Conservation (phyloP, 192 early-diverging fungal genomes). For the Ambispora gerdemannii region DNA sequence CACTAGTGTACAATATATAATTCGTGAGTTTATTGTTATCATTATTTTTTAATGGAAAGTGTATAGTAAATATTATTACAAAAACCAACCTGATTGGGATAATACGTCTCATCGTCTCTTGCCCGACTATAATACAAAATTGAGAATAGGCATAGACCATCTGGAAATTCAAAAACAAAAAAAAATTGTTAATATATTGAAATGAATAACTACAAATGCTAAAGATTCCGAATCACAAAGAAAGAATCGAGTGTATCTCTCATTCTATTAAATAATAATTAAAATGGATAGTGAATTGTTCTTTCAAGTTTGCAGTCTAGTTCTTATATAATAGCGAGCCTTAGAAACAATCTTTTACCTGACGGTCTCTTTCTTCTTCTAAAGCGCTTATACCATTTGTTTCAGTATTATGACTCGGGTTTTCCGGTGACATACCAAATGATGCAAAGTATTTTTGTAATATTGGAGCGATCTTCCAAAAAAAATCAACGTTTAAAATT, state of each 20-base stretch:
- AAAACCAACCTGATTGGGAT: conserved; percentile 48
- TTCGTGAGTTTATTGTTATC: too few relatives aligned
- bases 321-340: too few relatives aligned
- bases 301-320: too few relatives aligned
- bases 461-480: conserved; percentile 48
- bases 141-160: conserved; percentile 60
- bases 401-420: conserved; percentile 29
- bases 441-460: conserved; percentile 59
- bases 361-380: conserved; percentile 49
- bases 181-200: background rate
- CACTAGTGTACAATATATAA: conserved; percentile 31
- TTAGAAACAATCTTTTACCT: conserved; percentile 42
- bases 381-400: conserved; percentile 24
- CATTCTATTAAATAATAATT: too few relatives aligned
- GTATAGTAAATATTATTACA: background rate
- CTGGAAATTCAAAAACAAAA: conserved; percentile 25
- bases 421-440: conserved; percentile 43
- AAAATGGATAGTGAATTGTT: too few relatives aligned
- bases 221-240: too few relatives aligned
- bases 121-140: conserved; percentile 52
- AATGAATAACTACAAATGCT: background rate
- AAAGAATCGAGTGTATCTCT: too few relatives aligned
- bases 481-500: background rate
- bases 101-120: conserved; percentile 49
- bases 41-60: background rate